Conservation (phyloP, 768 basidiomycete species). For the Grammothele lineata region DNA sequence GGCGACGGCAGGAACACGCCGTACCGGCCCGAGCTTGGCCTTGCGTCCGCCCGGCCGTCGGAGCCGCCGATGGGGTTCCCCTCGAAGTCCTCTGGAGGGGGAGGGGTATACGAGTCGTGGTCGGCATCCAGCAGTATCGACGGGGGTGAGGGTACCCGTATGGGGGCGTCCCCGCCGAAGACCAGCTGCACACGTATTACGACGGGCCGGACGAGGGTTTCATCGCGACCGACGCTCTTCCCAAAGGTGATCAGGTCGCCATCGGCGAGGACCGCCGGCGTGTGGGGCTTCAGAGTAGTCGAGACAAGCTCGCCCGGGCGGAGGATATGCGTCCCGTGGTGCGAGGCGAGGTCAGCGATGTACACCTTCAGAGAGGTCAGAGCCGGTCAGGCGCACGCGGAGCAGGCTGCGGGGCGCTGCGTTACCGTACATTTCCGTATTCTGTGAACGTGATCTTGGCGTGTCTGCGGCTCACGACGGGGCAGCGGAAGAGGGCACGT, state of each 20-base stretch:
- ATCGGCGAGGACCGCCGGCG: constrained; percentile 52
- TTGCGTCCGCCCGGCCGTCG: constrained; percentile 1
- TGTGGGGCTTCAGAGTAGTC: constrained; percentile 48
- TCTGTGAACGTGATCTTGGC: constrained; percentile 74
- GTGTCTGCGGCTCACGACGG: constrained; percentile 76
- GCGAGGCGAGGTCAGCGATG: constrained; percentile 65
- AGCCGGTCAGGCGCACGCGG: constrained; percentile 18
- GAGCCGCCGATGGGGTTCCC: constrained; percentile 9
- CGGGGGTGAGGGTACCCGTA: constrained; percentile 6
- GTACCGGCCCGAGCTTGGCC: constrained; percentile 53
- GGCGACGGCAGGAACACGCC: constrained; percentile 43
- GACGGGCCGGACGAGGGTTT: constrained; percentile 58
- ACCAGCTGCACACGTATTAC: constrained; percentile 57
- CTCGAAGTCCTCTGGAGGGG: too few relatives aligned
- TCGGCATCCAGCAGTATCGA: background rate
- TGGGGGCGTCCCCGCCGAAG: constrained; percentile 22
- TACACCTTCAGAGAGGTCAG: constrained; percentile 45
- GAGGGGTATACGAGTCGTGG: too few relatives aligned
- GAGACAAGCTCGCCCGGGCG: constrained; percentile 47
- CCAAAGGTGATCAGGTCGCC: constrained; percentile 76
- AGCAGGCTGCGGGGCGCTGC: constrained; percentile 13
- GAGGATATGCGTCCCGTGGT: constrained; percentile 71
- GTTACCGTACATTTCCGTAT: constrained; percentile 54
- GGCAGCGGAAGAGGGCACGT: constrained; percentile 65
- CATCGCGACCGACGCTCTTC: constrained; percentile 64